These are phyloP conservation scores for Saccharomycopsis oosterbeekiorum DNA, from an alignment of 805 yeast genomes.

Conservation along the genomic window DNA sequence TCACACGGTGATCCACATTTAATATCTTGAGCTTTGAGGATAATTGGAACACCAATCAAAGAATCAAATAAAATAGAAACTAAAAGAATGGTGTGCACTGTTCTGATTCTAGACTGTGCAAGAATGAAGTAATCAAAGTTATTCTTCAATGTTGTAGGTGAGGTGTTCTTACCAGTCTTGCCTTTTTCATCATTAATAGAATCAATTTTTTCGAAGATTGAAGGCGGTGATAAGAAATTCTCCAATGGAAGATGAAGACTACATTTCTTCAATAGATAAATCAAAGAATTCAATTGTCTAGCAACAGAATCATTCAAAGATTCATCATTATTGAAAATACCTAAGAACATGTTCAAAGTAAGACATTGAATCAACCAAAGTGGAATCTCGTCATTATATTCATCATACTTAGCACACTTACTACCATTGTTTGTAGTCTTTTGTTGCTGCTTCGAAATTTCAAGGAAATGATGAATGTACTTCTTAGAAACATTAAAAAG, in stretches of 20 bases:
- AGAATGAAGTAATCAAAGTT: conserved; percentile 45
- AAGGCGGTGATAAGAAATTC: conserved; percentile 31
- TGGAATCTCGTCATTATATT: conserved; percentile 49
- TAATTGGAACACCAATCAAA: conserved; percentile 34
- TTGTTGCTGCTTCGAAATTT: conserved; percentile 33
- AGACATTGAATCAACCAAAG: conserved; percentile 81
- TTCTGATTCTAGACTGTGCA: conserved; percentile 69
- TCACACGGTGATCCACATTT: conserved; percentile 58
- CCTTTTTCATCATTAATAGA: conserved; percentile 24
- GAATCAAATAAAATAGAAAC: conserved; percentile 49
- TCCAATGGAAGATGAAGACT: conserved; percentile 54
- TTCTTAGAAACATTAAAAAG: conserved; percentile 58
- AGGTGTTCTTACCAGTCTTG: conserved; percentile 30
- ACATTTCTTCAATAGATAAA: conserved; percentile 67
- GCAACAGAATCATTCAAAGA: conserved; percentile 62
- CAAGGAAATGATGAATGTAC: conserved; percentile 58
- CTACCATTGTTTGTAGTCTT: background rate
- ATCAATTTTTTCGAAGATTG: conserved; percentile 31
- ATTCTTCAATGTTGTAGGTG: conserved; percentile 22
- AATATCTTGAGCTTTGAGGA: conserved; percentile 38
- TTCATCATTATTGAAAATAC: conserved; percentile 59
- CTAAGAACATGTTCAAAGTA: conserved; percentile 71
- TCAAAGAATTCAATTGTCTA: conserved; percentile 70
- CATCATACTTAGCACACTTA: background rate
- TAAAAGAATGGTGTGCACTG: conserved; percentile 55